Evolutionary conservation across 208 protist genomes (phyloP).

Genomic region (Novymonas esmeraldas): DNA sequence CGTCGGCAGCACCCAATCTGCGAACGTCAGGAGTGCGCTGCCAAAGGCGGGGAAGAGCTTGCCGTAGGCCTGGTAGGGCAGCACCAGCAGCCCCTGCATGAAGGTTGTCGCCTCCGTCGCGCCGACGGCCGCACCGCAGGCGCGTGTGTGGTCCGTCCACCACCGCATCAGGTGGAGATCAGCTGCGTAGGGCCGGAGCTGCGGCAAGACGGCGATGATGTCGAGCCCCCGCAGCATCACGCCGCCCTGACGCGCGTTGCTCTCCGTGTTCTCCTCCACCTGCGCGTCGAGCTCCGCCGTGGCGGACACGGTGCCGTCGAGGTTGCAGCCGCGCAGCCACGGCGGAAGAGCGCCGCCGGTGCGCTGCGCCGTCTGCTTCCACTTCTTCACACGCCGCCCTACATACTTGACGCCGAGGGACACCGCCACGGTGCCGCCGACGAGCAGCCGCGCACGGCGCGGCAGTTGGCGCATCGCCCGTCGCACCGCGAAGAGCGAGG

Average conservation of each 20-base stretch:
- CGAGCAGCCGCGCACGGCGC: slow-evolving; percentile 27
- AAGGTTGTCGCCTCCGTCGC: slow-evolving; percentile 23
- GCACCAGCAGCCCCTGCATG: slow-evolving; percentile 6
- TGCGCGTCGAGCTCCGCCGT: slow-evolving; percentile 44
- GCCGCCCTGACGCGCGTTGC: slow-evolving; percentile 41
- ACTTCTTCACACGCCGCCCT: slow-evolving; percentile 18
- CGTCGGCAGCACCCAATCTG: slow-evolving; percentile 47
- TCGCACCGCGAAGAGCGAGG: slow-evolving; percentile 29
- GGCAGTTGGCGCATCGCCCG: slow-evolving; percentile 38
- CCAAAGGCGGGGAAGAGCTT: slow-evolving; percentile 41
- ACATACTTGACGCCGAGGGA: slow-evolving; percentile 29
- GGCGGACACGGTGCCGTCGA: slow-evolving; percentile 15
- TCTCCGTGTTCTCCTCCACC: slow-evolving; percentile 62
- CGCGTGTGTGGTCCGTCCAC: slow-evolving; percentile 54
- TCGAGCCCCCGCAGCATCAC: slow-evolving; percentile 77
- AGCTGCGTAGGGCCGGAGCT: slow-evolving; percentile 74
- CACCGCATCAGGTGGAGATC: slow-evolving; percentile 63
- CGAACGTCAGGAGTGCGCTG: slow-evolving; percentile 24
- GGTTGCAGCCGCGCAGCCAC: slow-evolving; percentile 30
- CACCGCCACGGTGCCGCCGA: slow-evolving; percentile 24
- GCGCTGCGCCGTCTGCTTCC: slow-evolving; percentile 30
- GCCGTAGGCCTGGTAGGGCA: slow-evolving; percentile 29
- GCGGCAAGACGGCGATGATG: slow-evolving; percentile 63
- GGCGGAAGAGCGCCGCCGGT: slow-evolving; percentile 23
- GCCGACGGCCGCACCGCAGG: slow-evolving; percentile 13